Base-by-base conservation (phyloP, 352 stramenopile genomes). In the Globisporangium megalacanthum region DNA sequence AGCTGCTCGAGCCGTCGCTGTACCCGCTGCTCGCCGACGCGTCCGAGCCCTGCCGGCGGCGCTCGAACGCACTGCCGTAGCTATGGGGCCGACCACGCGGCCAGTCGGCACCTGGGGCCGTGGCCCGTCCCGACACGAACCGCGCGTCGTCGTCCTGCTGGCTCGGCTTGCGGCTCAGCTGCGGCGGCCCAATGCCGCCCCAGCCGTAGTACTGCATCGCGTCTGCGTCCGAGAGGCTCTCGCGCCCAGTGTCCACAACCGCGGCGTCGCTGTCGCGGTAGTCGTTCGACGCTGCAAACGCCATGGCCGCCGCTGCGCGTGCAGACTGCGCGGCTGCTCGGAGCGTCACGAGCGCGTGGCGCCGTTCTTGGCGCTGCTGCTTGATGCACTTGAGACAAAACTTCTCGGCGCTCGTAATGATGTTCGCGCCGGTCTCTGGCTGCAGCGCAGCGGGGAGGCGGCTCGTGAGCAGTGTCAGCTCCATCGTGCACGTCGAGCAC, bases 311-410 rank as follows among this genome's bases (percentile, higher is more conserved):
- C 39, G 39, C 11, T 45, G 11, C 4, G 52, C 60, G 48, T 72
- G 64, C 14, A 22, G 17, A 19, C 33, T 45, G 22, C 75, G 39
- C 11, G 2, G 11, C 39, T 15, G 39, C n/a, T 7, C 39, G 39
- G 11, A n/a, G 25, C 25, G 25, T 15, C n/a, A 65, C 62, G 4
- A 51, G 56, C 29, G 75, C 57, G 19, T 62, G 65, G 47, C 69
- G 65, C 35, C 78, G 76, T 19, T 86, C 73, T n/a, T 77, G 68
- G 13, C 81, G 75, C 3, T 68, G 70, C 57, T 87, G 79, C 54
- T 89, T 83, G 52, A 92, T 76, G 65, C 82, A 92, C 66, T 84
- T 81, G 60, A 89, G 70, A 52, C 82, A 92, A 41, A 92, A 92
- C 54, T 90, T 92, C 58, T 92, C 81, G n/a, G 79, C 60, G 52